These are phyloP conservation scores for Leucosporidium yakuticum DNA, from an alignment of 768 basidiomycete species.

Conservation along the genomic window DNA sequence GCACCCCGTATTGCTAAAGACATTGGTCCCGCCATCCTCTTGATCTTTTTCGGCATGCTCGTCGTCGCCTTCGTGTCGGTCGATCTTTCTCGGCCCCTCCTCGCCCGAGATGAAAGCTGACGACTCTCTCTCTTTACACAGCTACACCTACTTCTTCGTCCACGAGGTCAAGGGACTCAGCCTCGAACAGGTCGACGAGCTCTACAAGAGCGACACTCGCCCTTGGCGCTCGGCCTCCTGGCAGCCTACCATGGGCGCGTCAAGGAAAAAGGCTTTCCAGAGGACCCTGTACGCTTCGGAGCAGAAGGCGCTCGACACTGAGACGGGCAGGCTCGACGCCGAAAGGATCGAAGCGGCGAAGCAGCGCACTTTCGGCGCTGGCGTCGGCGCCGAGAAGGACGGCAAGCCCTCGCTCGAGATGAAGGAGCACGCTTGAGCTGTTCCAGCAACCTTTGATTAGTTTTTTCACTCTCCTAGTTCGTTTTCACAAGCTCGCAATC, in stretches of 20 bases:
- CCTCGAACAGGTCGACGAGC: slow-evolving; percentile 17
- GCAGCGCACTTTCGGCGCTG: neutral
- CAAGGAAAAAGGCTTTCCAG: neutral
- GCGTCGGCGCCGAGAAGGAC: slow-evolving; percentile 4
- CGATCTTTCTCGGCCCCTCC: neutral
- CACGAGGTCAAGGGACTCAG: slow-evolving; percentile 9
- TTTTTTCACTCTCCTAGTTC: no score
- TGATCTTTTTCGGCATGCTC: neutral
- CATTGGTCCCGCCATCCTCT: slow-evolving; percentile 3
- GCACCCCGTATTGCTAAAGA: neutral
- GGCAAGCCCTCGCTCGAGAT: neutral
- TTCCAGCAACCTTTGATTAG: no score
- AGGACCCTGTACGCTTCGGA: neutral
- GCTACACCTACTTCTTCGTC: slow-evolving; percentile 10
- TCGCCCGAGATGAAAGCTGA: neutral
- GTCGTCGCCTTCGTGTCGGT: neutral
- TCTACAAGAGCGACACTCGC: neutral
- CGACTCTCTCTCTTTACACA: neutral
- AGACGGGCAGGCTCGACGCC: neutral
- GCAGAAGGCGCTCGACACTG: neutral
- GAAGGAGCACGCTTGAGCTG: neutral
- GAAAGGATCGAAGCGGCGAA: neutral
- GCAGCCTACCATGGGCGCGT: neutral
- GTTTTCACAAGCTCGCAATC: no score
- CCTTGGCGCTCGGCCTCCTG: neutral